Percentiles rank a stretch among this genome's conserved stretches.
Conservation (phyloP, 495 filamentous ascomycete genomes). For the Hyaloscypha variabilis region DNA sequence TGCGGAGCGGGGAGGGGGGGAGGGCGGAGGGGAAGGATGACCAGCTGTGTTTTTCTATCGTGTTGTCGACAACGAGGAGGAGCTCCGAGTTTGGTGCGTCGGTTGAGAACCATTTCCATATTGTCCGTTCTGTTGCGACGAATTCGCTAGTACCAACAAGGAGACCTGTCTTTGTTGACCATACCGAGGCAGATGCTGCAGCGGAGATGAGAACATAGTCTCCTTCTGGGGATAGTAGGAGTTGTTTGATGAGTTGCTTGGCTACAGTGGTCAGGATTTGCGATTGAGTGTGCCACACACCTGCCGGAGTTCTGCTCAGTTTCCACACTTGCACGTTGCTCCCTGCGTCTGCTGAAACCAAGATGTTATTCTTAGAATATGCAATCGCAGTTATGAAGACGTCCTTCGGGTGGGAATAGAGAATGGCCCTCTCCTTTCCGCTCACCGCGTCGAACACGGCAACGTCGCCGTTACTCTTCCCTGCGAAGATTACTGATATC, state of each 20-base stretch:
- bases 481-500: not conserved
- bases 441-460: not conserved
- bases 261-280: too few relatives aligned
- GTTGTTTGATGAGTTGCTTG: too few relatives aligned
- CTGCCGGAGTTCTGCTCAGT: too few relatives aligned
- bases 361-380: too few relatives aligned
- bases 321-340: too few relatives aligned
- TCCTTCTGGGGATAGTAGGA: too few relatives aligned
- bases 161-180: not conserved
- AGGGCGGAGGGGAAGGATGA: not conserved
- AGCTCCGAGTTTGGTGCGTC: not conserved
- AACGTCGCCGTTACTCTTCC: not conserved
- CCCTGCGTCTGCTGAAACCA: too few relatives aligned
- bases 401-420: not conserved
- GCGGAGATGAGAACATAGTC: not conserved
- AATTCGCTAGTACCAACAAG: not conserved
- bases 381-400: too few relatives aligned
- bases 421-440: not conserved
- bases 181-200: not conserved
- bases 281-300: too few relatives aligned
- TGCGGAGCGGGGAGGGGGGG: not conserved
- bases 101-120: conserved; percentile 1
- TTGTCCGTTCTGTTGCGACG: not conserved
- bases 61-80: not conserved
- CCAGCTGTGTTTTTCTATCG: not conserved